Percentiles rank a stretch among this genome's conserved stretches.
These are phyloP conservation scores for Coelastrella sp. DNA, from an alignment of 139 green algal genomes.

Conservation along the genomic window DNA sequence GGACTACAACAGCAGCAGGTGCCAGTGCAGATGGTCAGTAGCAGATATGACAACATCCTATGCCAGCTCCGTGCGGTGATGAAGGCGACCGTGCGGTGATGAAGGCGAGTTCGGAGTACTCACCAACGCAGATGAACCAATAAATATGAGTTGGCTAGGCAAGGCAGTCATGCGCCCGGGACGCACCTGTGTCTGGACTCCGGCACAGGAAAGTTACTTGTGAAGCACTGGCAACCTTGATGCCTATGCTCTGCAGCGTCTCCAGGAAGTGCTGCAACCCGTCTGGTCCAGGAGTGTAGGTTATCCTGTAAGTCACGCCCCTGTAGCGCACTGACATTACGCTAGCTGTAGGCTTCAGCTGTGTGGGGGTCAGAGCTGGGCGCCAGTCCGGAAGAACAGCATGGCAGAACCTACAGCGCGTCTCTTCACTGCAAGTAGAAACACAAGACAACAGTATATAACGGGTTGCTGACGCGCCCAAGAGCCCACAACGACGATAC, in stretches of 20 bases:
- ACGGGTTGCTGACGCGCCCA: not conserved
- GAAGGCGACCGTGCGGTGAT: too few species aligned
- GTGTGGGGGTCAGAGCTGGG: slow-evolving; percentile 37
- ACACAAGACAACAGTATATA: not conserved
- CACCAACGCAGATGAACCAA: too few species aligned
- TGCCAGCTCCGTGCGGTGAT: too few species aligned
- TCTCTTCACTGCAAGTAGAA: slow-evolving; percentile 45
- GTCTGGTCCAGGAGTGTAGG: slow-evolving; percentile 49
- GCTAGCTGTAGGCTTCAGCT: slow-evolving; percentile 43
- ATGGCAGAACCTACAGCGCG: slow-evolving; percentile 49
- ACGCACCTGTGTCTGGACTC: slow-evolving; percentile 45
- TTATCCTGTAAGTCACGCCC: slow-evolving; percentile 49
- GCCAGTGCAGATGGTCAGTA: too few species aligned
- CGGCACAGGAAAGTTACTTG: slow-evolving; percentile 54
- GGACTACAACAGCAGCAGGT: too few species aligned
- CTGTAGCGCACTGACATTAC: slow-evolving; percentile 53
- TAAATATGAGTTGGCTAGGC: too few species aligned
- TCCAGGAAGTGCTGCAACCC: slow-evolving; percentile 52
- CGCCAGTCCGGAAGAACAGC: slow-evolving; percentile 49
- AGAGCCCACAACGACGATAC: not conserved
- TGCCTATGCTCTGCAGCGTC: slow-evolving; percentile 51
- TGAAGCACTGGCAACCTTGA: slow-evolving; percentile 49
- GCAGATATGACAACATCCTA: too few species aligned
- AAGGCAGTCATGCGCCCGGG: not conserved
- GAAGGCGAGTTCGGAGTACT: too few species aligned